Conservation (phyloP, 371 early-diverging fungal species). For the Saksenaea vasiformis region DNA sequence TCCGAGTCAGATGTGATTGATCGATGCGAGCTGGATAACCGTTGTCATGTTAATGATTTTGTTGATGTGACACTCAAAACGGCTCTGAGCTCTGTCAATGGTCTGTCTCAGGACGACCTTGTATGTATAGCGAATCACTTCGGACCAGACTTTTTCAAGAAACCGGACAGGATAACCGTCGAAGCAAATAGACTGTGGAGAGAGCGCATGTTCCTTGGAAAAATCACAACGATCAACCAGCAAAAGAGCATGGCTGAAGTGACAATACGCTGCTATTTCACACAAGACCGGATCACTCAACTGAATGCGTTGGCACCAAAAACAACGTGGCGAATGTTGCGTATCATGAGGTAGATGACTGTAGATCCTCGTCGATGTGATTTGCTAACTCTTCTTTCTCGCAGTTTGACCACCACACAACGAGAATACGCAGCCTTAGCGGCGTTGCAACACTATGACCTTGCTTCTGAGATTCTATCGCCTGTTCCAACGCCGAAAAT, state of each 20-base stretch:
- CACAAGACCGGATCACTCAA: slow-evolving; percentile 38
- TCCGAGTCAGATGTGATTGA: slow-evolving; percentile 47
- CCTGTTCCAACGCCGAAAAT: slow-evolving; percentile 41
- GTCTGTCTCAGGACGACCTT: slow-evolving; percentile 51
- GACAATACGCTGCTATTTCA: slow-evolving; percentile 50
- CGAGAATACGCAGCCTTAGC: slow-evolving; percentile 87
- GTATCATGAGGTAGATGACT: slow-evolving; percentile 29
- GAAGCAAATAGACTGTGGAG: slow-evolving; percentile 18
- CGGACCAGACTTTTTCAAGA: slow-evolving; percentile 40
- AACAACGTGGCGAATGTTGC: slow-evolving; percentile 36
- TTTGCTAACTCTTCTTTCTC: background rate
- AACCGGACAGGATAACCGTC: slow-evolving; percentile 9
- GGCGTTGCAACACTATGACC: slow-evolving; percentile 63
- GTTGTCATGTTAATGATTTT: slow-evolving; percentile 74
- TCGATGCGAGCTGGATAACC: slow-evolving; percentile 49
- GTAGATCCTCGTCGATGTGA: no score
- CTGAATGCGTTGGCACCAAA: slow-evolving; percentile 51
- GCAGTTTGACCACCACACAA: slow-evolving; percentile 72
- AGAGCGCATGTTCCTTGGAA: slow-evolving; percentile 58
- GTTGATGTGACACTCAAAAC: slow-evolving; percentile 66
- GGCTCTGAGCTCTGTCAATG: slow-evolving; percentile 28
- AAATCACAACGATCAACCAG: slow-evolving; percentile 52
- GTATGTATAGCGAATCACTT: slow-evolving; percentile 49
- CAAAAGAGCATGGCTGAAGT: slow-evolving; percentile 50
- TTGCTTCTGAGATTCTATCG: slow-evolving; percentile 66